Percentiles rank a stretch among this genome's conserved stretches.
Evolutionary conservation across 805 yeast genomes (phyloP).

Genomic region (Pichia nanzhaoensis): DNA sequence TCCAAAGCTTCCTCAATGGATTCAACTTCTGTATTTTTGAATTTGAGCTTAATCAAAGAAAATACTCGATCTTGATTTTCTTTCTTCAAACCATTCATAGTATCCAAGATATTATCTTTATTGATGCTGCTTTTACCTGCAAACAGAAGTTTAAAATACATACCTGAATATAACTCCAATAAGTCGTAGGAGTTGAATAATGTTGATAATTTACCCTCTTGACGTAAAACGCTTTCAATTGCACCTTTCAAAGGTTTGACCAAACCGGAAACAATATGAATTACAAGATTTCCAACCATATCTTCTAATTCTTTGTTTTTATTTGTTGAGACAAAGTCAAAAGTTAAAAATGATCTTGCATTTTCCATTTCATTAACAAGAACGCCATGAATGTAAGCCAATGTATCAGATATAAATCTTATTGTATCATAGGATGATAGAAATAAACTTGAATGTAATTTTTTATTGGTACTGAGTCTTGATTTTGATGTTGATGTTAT

Average conservation of each 20-base stretch:
- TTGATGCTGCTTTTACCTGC: conserved; percentile 13
- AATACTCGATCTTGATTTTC: conserved; percentile 35
- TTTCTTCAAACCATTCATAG: conserved; percentile 29
- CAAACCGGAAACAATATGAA: conserved; percentile 45
- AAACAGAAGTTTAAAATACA: conserved; percentile 46
- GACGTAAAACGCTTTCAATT: conserved; percentile 60
- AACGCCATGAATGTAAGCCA: conserved; percentile 82
- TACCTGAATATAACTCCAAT: conserved; percentile 59
- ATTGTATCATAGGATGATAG: conserved; percentile 73
- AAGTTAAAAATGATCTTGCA: conserved; percentile 53
- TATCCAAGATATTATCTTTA: conserved; percentile 16
- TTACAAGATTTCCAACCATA: conserved; percentile 34
- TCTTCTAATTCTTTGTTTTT: conserved; percentile 18
- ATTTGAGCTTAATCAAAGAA: conserved; percentile 33
- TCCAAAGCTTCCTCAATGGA: conserved; percentile 28
- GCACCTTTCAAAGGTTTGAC: conserved; percentile 56
- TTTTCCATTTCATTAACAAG: conserved; percentile 84
- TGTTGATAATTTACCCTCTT: conserved; percentile 51
- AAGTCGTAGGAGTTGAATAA: conserved; percentile 56
- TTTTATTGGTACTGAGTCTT: conserved; percentile 20
- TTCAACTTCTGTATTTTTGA: conserved; percentile 30
- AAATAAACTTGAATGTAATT: conserved; percentile 35
- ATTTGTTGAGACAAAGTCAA: conserved; percentile 19
- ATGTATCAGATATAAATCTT: conserved; percentile 75
- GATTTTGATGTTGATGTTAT: background rate